Base-by-base conservation (phyloP, 1,284 basidiomycete species). In the Puccinia horiana region DNA sequence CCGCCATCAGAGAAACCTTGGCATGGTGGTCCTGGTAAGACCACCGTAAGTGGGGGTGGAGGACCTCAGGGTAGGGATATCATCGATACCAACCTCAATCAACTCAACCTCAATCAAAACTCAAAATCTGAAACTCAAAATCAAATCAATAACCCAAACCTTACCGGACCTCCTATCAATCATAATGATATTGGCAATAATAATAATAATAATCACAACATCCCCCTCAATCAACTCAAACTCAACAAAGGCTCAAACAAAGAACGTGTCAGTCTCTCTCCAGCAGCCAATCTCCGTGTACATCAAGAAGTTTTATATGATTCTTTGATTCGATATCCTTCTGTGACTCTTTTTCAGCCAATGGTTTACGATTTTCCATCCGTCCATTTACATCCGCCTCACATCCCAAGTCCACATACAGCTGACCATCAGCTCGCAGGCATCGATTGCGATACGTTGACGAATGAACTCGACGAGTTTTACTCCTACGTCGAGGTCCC, bases 381-480 rank as follows among this genome's bases (percentile, higher is more conserved):
- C 8, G 18, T 69, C 37, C 67, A 76, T 67, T 40, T 56, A 37
- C 32, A 76, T 32, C 76, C 67, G n/a, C 74, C 81, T 63, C 81
- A 82, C 65, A 63, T 76, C n/a, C 37, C 73, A 6, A 61, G 9
- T 32, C 47, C 63, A 26, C n/a, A 61, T 47, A 20, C 42, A 11
- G 14, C 54, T n/a, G 54, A 78, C 69, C 35, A 20, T n/a, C 37
- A 73, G 8, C 37, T 23, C 42, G 3, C 49, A 54, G 40, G 84
- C 86, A 26, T 82, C 85, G 96, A 99, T 86, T 94, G 96, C 85
- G 95, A 98, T 87, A 94, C 93, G 23, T 91, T 98, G 65, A 92
- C 96, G 89, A 93, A 94, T 85, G 97, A 98, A 87, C 92, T 99
- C 69, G 94, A 98, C 84, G 97, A 99, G 88, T 98, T 99, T 88